phyloP scores from a whole-genome alignment of 2,329 filamentous ascomycete species.

The Cladophialophora bantiana region DNA sequence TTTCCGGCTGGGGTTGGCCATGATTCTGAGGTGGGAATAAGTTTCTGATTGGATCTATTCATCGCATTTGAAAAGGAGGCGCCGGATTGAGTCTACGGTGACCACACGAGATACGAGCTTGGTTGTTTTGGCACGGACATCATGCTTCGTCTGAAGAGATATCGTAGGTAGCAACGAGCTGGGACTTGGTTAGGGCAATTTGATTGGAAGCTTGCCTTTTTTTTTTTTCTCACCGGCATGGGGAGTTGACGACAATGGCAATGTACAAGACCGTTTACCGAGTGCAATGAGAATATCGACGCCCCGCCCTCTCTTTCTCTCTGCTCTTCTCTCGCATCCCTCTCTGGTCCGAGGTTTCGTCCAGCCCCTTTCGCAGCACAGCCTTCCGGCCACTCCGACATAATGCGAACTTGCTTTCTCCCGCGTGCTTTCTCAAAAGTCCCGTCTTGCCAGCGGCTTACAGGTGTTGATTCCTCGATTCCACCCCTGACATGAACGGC shows the following conservation, averaged over 20 bases:
- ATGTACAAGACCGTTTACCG: neutral
- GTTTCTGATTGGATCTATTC: neutral
- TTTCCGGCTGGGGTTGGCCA: neutral
- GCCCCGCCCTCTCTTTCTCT: too few species aligned
- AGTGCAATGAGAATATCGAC: neutral
- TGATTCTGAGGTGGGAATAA: neutral
- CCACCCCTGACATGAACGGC: too few species aligned
- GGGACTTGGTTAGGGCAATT: too few species aligned
- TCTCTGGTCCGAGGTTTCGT: constrained; percentile 9
- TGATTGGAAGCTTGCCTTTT: too few species aligned
- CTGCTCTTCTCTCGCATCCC: neutral
- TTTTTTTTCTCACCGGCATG: too few species aligned
- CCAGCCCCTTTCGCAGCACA: neutral
- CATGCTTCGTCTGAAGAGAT: neutral
- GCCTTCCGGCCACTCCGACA: neutral
- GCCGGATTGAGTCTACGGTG: neutral
- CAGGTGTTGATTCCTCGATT: too few species aligned
- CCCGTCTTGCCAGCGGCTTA: too few species aligned
- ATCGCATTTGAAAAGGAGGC: neutral
- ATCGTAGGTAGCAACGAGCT: neutral
- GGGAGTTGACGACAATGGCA: neutral
- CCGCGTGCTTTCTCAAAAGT: too few species aligned
- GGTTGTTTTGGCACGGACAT: neutral
- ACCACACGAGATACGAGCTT: neutral
- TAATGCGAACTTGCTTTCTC: too few species aligned